Conservation (phyloP, 2,329 filamentous ascomycete species). For the Chaetomiaceae sp. region DNA sequence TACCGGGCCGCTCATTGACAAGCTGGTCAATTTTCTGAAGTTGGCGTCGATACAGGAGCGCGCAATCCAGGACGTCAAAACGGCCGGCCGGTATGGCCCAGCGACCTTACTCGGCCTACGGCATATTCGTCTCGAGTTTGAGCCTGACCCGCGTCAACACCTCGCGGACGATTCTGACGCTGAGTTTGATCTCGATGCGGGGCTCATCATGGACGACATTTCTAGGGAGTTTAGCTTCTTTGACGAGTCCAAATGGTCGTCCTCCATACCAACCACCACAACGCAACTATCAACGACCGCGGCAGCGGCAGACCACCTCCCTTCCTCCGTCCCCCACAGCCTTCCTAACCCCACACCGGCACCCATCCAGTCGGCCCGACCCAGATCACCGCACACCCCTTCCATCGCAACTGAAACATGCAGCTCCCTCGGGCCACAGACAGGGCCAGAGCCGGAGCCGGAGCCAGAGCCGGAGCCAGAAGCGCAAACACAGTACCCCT, state of each 20-base stretch:
- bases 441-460: neutral
- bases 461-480: constrained; percentile 7
- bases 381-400: constrained; percentile 24
- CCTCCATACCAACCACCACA: constrained; percentile 4
- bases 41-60: constrained; percentile 47
- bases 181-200: constrained; percentile 38
- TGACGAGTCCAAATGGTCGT: constrained; percentile 29
- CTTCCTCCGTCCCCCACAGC: neutral
- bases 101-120: constrained; percentile 48
- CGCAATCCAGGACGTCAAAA: constrained; percentile 35
- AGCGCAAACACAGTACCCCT: too few relatives aligned
- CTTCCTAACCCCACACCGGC: neutral
- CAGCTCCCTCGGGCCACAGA: neutral
- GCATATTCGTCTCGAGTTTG: constrained; percentile 52
- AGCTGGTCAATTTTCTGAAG: constrained; percentile 45
- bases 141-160: constrained; percentile 39
- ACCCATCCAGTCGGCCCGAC: constrained; percentile 22
- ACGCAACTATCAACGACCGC: neutral
- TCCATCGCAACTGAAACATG: neutral
- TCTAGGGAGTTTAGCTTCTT: constrained; percentile 46
- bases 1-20: constrained; percentile 45
- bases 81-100: constrained; percentile 36
- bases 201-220: constrained; percentile 36
- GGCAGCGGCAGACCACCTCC: neutral
- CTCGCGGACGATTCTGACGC: constrained; percentile 31